Evolutionary conservation across 2,329 filamentous ascomycete species (phyloP).

Genomic region (Didymellaceae sp.): DNA sequence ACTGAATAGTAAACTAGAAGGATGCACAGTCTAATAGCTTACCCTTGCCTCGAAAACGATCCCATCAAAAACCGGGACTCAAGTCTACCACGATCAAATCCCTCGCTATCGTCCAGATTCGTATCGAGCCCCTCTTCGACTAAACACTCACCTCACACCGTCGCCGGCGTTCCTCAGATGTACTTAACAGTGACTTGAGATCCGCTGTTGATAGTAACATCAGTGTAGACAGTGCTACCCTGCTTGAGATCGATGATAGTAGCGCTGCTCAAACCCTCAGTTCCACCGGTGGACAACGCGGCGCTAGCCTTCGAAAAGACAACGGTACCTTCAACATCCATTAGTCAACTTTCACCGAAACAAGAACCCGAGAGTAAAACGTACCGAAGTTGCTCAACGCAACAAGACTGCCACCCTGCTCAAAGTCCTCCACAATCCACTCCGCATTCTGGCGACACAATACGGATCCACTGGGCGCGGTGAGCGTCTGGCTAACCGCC

Average conservation of each 20-base stretch:
- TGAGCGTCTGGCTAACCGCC: constrained; percentile 59
- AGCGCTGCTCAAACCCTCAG: constrained; percentile 47
- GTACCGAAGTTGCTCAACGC: constrained; percentile 57
- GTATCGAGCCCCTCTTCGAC: too few relatives aligned
- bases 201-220: constrained; percentile 14
- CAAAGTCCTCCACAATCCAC: constrained; percentile 68
- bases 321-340: too few relatives aligned
- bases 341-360: too few relatives aligned
- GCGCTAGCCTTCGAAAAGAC: constrained; percentile 53
- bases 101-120: too few relatives aligned
- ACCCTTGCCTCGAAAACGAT: too few relatives aligned
- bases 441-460: constrained; percentile 58
- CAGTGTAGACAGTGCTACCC: constrained; percentile 36
- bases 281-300: constrained; percentile 31
- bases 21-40: too few relatives aligned
- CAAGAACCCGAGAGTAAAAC: too few relatives aligned
- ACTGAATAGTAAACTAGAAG: too few relatives aligned
- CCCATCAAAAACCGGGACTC: too few relatives aligned
- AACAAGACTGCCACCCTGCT: constrained; percentile 49
- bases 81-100: too few relatives aligned
- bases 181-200: constrained; percentile 22
- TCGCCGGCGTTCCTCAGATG: constrained; percentile 1
- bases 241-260: constrained; percentile 57
- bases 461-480: constrained; percentile 12
- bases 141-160: too few relatives aligned